These are phyloP conservation scores for Xylaria digitata DNA, from an alignment of 2,329 filamentous ascomycete species.

Conservation along the genomic window DNA sequence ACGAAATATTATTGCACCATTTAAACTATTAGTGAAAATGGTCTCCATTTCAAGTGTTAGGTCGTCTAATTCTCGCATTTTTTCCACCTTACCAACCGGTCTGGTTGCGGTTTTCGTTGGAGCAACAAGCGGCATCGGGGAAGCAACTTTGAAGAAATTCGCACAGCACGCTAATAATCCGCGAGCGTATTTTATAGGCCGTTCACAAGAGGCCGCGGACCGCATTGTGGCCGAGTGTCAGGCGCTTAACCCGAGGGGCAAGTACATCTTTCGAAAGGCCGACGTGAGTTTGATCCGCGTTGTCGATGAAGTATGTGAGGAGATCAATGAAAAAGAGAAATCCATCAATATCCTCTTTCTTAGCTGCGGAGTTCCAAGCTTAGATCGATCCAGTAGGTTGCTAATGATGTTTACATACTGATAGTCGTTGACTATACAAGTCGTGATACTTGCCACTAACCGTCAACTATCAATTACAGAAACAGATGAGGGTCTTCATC, in stretches of 20 bases:
- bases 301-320: conserved; percentile 34
- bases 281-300: conserved; percentile 29
- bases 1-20: not conserved
- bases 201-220: conserved; percentile 55
- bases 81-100: conserved; percentile 50
- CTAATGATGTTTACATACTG: not conserved
- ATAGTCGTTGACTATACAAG: not conserved
- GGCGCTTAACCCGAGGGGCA: conserved; percentile 57
- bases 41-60: conserved; percentile 19
- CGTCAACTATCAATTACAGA: conserved; percentile 9
- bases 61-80: conserved; percentile 52
- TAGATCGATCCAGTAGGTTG: conserved; percentile 32
- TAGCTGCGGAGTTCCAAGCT: conserved; percentile 29
- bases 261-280: conserved; percentile 57
- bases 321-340: conserved; percentile 29
- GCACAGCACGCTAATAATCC: conserved; percentile 55
- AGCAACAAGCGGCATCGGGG: conserved; percentile 63
- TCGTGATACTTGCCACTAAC: not conserved
- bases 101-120: conserved; percentile 63
- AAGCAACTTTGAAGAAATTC: conserved; percentile 59
- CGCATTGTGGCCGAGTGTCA: conserved; percentile 58
- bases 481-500: conserved; percentile 31
- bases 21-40: conserved; percentile 16
- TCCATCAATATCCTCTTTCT: conserved; percentile 35
- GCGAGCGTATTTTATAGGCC: conserved; percentile 61